Conservation (phyloP, 2,329 filamentous ascomycete species). For the Chrysoporthe deuterocubensis region DNA sequence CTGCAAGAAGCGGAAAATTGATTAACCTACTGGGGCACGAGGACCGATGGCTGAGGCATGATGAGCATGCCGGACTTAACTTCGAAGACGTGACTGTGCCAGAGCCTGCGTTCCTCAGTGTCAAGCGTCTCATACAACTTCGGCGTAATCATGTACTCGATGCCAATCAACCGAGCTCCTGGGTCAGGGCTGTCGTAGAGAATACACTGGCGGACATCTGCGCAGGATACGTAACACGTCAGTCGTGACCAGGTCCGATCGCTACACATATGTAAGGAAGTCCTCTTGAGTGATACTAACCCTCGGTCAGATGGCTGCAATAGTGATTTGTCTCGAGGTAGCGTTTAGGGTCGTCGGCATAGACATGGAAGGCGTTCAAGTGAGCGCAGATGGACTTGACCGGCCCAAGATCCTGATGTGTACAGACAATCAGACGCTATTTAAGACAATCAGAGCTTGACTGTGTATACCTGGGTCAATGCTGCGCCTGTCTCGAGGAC, state of each 20-base stretch:
- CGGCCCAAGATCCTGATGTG: slow-evolving; percentile 65
- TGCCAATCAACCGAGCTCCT: slow-evolving; percentile 75
- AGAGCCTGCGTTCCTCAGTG: slow-evolving; percentile 70
- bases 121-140: slow-evolving; percentile 69
- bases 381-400: slow-evolving; percentile 79
- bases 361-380: slow-evolving; percentile 85
- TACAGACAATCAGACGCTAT: slow-evolving; percentile 7
- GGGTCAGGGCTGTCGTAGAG: slow-evolving; percentile 75
- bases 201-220: slow-evolving; percentile 81
- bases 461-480: slow-evolving; percentile 54
- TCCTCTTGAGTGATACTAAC: slow-evolving; percentile 33
- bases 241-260: not conserved
- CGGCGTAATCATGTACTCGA: slow-evolving; percentile 86
- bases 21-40: slow-evolving; percentile 49
- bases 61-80: slow-evolving; percentile 81
- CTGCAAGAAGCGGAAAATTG: not conserved
- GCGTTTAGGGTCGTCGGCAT: slow-evolving; percentile 71
- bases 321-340: slow-evolving; percentile 83
- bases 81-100: slow-evolving; percentile 79
- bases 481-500: slow-evolving; percentile 65
- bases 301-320: slow-evolving; percentile 74
- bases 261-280: not conserved
- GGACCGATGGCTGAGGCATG: slow-evolving; percentile 64
- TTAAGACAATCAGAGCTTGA: not conserved
- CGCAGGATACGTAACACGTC: not conserved